Base-by-base conservation (phyloP, 139 green algal species). In the Chlamydomonas urium region DNA sequence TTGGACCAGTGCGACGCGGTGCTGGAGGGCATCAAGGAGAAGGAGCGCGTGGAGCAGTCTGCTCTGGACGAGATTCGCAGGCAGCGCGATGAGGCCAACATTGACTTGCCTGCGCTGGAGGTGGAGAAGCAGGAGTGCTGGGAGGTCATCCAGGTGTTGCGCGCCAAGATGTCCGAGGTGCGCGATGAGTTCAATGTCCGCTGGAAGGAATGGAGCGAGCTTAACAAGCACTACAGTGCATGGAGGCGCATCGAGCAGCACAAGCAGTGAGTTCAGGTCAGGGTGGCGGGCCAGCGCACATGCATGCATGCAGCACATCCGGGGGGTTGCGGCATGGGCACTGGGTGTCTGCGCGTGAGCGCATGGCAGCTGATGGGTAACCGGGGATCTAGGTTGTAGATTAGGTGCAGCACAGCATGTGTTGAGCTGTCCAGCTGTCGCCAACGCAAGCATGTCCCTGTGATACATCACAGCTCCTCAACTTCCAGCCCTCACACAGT, bases 141-240 rank as follows among this genome's bases (percentile, higher is more conserved):
- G 56, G 66, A 79, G n/a, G 37, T 72, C 47, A 72, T 80, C 47
- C 47, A 65, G 26, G 60, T 63, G 24, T 38, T 82, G 63, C 53
- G 69, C 4, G 69, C 71, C 31, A 86, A 86, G 73, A 75, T 79
- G 68, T 45, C 45, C 24, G 75, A 86, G 80, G 66, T 86, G 26
- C 57, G 69, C 53, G 34, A 50, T 6, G 69, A 78, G 1, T 86
- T 76, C 65, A 62, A 82, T 5, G 69, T 50, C 14, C 75, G 83
- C 60, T 89, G 79, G 66, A 33, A 75, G 50, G 79, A 85, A 35
- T 85, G 62, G 72, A 77, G 75, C 53, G 75, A 81, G 70, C 74
- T 74, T 24, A 73, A 85, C 60, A 66, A 61, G 31, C 70, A 76
- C 28, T 85, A 75, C 74, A 70, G 66, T 10, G 53, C 36, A 19